Evolutionary conservation across 371 early-diverging fungal genomes (phyloP).

Genomic region (Actinomucor elegans): DNA sequence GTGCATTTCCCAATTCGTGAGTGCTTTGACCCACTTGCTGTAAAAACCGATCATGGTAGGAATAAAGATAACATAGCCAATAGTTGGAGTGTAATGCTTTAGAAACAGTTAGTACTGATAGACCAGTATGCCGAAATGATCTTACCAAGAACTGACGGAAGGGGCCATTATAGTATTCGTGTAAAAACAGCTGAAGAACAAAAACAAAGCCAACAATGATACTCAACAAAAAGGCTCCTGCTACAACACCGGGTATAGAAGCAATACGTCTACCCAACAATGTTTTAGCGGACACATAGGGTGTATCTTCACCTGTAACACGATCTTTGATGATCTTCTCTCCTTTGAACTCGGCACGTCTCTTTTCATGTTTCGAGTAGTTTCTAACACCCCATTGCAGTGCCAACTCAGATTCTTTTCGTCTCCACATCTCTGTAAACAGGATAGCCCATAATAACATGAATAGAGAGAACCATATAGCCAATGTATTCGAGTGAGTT

Average conservation of each 20-base stretch:
- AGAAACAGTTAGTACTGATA: no score
- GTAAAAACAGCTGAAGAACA: slow-evolving; percentile 72
- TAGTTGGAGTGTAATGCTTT: slow-evolving; percentile 74
- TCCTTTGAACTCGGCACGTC: slow-evolving; percentile 69
- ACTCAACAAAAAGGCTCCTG: slow-evolving; percentile 63
- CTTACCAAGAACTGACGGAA: slow-evolving; percentile 46
- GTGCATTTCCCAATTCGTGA: slow-evolving; percentile 86
- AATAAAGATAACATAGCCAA: slow-evolving; percentile 74
- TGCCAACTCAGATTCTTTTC: slow-evolving; percentile 71
- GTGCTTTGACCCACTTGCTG: slow-evolving; percentile 54
- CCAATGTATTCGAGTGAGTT: slow-evolving; percentile 50
- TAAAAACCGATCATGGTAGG: slow-evolving; percentile 73
- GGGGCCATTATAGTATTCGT: slow-evolving; percentile 85
- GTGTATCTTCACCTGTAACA: slow-evolving; percentile 73
- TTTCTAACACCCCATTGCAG: slow-evolving; percentile 77
- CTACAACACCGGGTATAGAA: slow-evolving; percentile 62
- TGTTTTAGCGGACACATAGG: slow-evolving; percentile 69
- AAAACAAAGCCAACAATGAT: slow-evolving; percentile 72
- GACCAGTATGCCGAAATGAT: neutral
- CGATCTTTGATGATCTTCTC: slow-evolving; percentile 60
- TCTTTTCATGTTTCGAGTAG: slow-evolving; percentile 60
- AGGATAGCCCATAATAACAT: slow-evolving; percentile 72
- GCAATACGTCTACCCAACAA: slow-evolving; percentile 64
- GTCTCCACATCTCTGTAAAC: slow-evolving; percentile 81
- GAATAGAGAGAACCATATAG: slow-evolving; percentile 63